A percentile compares a stretch with the other conserved stretches of the same genome.
Conservation (phyloP, 495 filamentous ascomycete species). For the Annulohypoxylon stygium region DNA sequence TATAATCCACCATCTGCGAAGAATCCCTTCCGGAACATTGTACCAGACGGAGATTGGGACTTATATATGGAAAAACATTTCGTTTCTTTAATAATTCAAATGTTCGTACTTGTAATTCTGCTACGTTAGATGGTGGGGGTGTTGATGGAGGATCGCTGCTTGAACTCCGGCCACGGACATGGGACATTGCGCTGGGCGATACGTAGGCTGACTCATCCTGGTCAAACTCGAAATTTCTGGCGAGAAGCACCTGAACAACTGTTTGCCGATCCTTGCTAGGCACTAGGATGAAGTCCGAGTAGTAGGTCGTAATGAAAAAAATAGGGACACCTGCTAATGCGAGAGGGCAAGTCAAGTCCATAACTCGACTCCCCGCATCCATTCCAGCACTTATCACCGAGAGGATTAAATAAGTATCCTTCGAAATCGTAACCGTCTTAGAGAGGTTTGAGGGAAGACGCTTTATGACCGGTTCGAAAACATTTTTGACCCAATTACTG, state of each 20-base stretch:
- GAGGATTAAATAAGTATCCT: conserved; percentile 87
- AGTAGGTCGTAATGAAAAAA: conserved; percentile 99
- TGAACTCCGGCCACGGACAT: conserved; percentile 64
- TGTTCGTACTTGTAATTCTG: conserved; percentile 84
- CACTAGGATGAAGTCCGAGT: conserved; percentile 95
- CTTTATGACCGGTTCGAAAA: conserved; percentile 79
- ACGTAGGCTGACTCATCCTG: conserved; percentile 78
- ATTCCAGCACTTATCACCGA: conserved; percentile 89
- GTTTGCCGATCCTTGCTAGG: conserved; percentile 76
- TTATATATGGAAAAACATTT: conserved; percentile 79
- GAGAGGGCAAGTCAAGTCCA: conserved; percentile 91
- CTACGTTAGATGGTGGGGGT: conserved; percentile 79
- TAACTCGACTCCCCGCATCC: conserved; percentile 92
- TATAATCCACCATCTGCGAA: conserved; percentile 50
- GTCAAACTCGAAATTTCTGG: conserved; percentile 83
- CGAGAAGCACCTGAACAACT: conserved; percentile 82
- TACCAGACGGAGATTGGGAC: conserved; percentile 76
- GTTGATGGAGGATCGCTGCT: conserved; percentile 70
- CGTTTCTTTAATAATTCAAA: conserved; percentile 81
- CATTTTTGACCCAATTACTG: conserved; percentile 72
- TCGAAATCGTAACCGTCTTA: conserved; percentile 76
- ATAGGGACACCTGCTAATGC: conserved; percentile 94
- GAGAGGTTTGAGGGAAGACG: conserved; percentile 61
- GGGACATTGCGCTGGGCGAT: conserved; percentile 66
- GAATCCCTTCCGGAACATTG: conserved; percentile 79